phyloP scores from a whole-genome alignment of 371 early-diverging fungal species.

The Syncephalastrum contaminatum region DNA sequence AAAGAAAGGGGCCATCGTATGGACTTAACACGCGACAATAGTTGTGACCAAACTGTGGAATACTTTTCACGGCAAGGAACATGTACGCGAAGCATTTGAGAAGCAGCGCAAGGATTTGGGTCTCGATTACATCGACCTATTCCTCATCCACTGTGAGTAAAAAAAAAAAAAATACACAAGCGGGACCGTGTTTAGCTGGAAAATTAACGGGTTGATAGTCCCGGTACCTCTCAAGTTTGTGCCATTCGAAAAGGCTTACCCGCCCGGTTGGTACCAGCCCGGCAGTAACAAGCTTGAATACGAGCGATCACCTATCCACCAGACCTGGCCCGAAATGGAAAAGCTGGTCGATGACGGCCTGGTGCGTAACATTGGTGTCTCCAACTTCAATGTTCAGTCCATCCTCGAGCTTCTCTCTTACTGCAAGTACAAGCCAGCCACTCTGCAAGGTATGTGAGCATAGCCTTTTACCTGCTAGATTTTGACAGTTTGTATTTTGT shows the following conservation, averaged over 20 bases:
- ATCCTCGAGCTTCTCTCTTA: slow-evolving; percentile 35
- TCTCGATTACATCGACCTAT: slow-evolving; percentile 65
- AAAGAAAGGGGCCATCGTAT: not conserved
- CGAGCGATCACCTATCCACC: slow-evolving; percentile 17
- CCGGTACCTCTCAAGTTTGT: slow-evolving; percentile 20
- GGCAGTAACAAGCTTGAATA: slow-evolving; percentile 3
- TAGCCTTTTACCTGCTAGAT: too few species aligned
- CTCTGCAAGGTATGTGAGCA: slow-evolving; percentile 9
- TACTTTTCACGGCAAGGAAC: slow-evolving; percentile 41
- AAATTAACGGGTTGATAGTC: slow-evolving; percentile 2
- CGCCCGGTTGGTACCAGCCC: slow-evolving; percentile 13
- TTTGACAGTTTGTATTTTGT: slow-evolving; percentile 22
- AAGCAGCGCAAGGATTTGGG: slow-evolving; percentile 45
- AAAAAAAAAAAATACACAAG: too few species aligned
- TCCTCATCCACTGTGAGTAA: slow-evolving; percentile 30
- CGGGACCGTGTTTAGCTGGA: too few species aligned
- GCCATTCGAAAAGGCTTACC: slow-evolving; percentile 9
- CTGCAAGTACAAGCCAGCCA: slow-evolving; percentile 27
- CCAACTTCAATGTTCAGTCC: slow-evolving; percentile 49
- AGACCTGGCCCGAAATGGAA: slow-evolving; percentile 24
- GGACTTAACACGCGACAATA: slow-evolving; percentile 22
- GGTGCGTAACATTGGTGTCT: slow-evolving; percentile 54
- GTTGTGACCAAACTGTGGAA: slow-evolving; percentile 78
- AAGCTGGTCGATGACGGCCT: slow-evolving; percentile 24
- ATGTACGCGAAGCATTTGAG: slow-evolving; percentile 47